Conservation (phyloP, 1,139 yeast species). For the Debaryomyces nepalensis region DNA sequence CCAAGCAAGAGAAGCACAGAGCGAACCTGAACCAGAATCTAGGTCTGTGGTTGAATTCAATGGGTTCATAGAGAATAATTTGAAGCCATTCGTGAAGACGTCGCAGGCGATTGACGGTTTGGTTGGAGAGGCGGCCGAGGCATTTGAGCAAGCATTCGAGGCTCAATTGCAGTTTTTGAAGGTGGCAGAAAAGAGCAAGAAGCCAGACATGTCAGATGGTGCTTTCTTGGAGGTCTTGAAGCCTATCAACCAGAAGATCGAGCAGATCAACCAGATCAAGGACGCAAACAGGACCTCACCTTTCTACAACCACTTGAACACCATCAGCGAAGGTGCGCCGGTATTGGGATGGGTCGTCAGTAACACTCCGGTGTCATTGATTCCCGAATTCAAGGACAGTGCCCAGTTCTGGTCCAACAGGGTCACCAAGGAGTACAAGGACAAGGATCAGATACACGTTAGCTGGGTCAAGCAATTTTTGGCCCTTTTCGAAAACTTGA, state of each 20-base stretch:
- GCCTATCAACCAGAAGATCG: constrained; percentile 70
- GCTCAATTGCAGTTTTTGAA: constrained; percentile 62
- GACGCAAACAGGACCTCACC: constrained; percentile 75
- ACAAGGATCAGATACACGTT: constrained; percentile 63
- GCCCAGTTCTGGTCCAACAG: constrained; percentile 95
- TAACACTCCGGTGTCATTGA: constrained; percentile 68
- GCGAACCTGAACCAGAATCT: constrained; percentile 31
- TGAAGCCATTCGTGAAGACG: constrained; percentile 62
- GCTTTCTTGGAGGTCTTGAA: constrained; percentile 59
- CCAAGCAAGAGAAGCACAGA: constrained; percentile 12
- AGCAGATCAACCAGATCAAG: constrained; percentile 62
- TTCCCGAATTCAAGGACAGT: constrained; percentile 86
- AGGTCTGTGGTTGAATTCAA: constrained; percentile 59
- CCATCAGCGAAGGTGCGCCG: constrained; percentile 88
- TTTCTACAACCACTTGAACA: constrained; percentile 71
- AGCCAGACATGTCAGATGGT: constrained; percentile 64
- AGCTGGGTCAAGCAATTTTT: constrained; percentile 81
- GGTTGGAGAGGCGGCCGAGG: constrained; percentile 63
- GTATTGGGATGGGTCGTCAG: constrained; percentile 89
- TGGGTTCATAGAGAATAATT: constrained; percentile 51
- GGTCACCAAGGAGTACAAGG: constrained; percentile 81
- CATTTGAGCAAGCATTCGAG: constrained; percentile 61
- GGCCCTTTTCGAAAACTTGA: constrained; percentile 68
- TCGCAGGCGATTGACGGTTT: constrained; percentile 66
- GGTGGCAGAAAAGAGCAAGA: constrained; percentile 62